Base-by-base conservation (phyloP, 106 monocot genomes). In the Platanthera guangdongensis region DNA sequence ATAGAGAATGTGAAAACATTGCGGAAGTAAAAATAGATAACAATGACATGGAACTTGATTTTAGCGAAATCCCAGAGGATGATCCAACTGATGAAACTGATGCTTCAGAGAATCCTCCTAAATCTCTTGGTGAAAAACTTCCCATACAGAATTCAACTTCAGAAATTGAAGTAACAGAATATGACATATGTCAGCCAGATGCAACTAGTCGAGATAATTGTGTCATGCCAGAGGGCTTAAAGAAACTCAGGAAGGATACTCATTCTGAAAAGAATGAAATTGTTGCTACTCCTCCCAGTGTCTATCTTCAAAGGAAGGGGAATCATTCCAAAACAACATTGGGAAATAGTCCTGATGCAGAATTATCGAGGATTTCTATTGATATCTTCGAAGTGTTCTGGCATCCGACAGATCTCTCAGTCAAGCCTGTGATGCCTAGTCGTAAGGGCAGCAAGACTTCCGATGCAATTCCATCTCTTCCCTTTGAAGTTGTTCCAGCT, bases 11-110 rank as follows among this genome's bases (percentile, higher is more conserved):
- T 81, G 94, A 92, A 63, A 86, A 93, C 73, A 87, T 92, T 55
- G 68, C 82, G 68, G 99, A 94, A 63, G 94, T 99, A 52, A 99
- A 94, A 80, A 84, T 99, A 45, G 90, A 90, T 71, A 99, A 94
- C 82, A 88, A 88, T 76, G 99, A 99, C 72, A 94, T 99, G 99
- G 99, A 99, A 77, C 91, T 99, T 68, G 92, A 99, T 88, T 99
- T 99, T 78, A 90, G 92, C 81, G 99, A 99, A 67, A 92, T 78
- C 70, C 85, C 84, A 57, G 99, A 99, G 67, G 92, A 90, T 70
- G 99, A 99, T 59, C 71, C 83, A 74, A 54, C 82, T 76, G 99
- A 94, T 83, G 99, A 94, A 78, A 59, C 81, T 77, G 93, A 90
- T 64, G 74, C 45, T 25, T 79, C 85, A 65, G 88, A 89, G 51